phyloP scores from a whole-genome alignment of 2,329 filamentous ascomycete species.

The Fusarium stilboides region DNA sequence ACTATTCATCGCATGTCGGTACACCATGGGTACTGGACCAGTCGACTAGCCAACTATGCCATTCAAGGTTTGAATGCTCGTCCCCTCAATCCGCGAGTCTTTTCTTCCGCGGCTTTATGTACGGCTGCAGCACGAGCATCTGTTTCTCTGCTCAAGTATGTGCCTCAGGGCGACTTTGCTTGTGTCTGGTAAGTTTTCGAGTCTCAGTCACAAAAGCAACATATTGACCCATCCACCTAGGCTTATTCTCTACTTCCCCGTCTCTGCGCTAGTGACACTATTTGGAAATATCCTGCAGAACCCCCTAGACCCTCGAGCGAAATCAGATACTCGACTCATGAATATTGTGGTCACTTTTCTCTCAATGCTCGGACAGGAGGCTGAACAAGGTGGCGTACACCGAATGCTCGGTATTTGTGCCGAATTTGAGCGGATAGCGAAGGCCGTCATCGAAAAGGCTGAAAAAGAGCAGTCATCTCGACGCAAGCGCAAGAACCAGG shows the following conservation, averaged over 20 bases:
- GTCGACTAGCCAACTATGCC: conserved; percentile 91
- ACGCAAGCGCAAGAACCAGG: conserved; percentile 86
- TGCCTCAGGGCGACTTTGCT: conserved; percentile 93
- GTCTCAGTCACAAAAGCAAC: background rate
- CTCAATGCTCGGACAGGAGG: conserved; percentile 88
- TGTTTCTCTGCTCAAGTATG: conserved; percentile 94
- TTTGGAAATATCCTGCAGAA: conserved; percentile 98
- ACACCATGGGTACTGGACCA: conserved; percentile 98
- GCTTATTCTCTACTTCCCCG: conserved; percentile 96
- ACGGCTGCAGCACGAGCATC: conserved; percentile 93
- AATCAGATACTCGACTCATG: conserved; percentile 93
- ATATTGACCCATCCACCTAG: conserved; percentile 58
- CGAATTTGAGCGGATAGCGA: conserved; percentile 97
- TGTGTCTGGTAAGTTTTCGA: conserved; percentile 85
- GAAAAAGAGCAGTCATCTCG: conserved; percentile 86
- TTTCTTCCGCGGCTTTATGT: conserved; percentile 92
- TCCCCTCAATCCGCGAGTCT: conserved; percentile 93
- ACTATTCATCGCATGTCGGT: conserved; percentile 99
- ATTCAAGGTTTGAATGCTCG: conserved; percentile 93
- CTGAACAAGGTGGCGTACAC: conserved; percentile 90
- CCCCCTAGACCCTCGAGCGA: conserved; percentile 87
- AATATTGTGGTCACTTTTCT: conserved; percentile 93
- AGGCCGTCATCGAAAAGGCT: conserved; percentile 89
- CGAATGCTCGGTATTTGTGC: conserved; percentile 94
- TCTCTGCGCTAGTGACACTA: conserved; percentile 92